Percentiles rank a stretch among this genome's conserved stretches.
Evolutionary conservation across 495 filamentous ascomycete species (phyloP).

Genomic region (Talaromyces ruber): DNA sequence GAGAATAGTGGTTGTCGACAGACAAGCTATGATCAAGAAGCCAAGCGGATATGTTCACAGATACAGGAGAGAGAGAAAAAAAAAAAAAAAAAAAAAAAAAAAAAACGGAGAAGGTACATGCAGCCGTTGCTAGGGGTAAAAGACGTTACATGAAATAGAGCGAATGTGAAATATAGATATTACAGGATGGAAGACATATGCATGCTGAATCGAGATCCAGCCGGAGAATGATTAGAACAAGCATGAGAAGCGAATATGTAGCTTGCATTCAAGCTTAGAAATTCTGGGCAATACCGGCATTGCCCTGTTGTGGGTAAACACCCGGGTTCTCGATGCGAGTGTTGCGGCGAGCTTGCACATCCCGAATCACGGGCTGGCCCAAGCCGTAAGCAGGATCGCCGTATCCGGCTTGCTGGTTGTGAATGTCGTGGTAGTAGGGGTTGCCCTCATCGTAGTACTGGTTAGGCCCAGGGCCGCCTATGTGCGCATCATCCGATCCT

Average conservation of each 20-base stretch:
- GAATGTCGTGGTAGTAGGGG: slow-evolving; percentile 46
- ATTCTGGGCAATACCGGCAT: slow-evolving; percentile 95
- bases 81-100: too few species aligned
- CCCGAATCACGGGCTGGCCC: slow-evolving; percentile 79
- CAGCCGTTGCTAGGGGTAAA: neutral
- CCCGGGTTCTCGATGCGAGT: slow-evolving; percentile 86
- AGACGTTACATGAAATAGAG: neutral
- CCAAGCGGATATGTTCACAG: slow-evolving; percentile 1
- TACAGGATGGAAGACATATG: neutral
- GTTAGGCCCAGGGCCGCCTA: slow-evolving; percentile 38
- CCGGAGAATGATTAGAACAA: neutral
- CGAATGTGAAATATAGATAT: neutral
- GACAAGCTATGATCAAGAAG: slow-evolving; percentile 1
- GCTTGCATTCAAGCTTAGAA: slow-evolving; percentile 46
- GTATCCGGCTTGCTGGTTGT: slow-evolving; percentile 47
- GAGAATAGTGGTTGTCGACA: neutral
- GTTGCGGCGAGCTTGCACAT: slow-evolving; percentile 83
- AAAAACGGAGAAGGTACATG: neutral
- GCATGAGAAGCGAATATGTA: neutral
- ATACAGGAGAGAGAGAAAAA: neutral
- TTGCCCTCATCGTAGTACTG: slow-evolving; percentile 44
- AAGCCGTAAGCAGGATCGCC: slow-evolving; percentile 45
- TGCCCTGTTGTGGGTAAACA: slow-evolving; percentile 80
- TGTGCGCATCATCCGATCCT: slow-evolving; percentile 64
- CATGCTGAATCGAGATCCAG: neutral